A percentile compares a stretch with the other conserved stretches of the same genome.
These are phyloP conservation scores for Vitis rotundifolia DNA, from an alignment of 164 flowering plant genomes.

Conservation along the genomic window DNA sequence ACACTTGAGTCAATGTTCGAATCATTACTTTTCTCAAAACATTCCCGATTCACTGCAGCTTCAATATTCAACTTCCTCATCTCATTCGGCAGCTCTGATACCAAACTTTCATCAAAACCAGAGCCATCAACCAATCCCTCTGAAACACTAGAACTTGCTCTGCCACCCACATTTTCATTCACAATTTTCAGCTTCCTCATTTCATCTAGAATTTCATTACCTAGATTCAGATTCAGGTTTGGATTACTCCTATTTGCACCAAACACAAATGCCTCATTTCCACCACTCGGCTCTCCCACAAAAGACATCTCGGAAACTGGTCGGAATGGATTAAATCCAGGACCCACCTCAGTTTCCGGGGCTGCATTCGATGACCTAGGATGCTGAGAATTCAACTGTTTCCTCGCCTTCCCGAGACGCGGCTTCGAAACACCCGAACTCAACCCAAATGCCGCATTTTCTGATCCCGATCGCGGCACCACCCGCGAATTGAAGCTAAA, in stretches of 20 bases:
- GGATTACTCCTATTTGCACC: constrained; percentile 19
- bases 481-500: constrained; percentile 21
- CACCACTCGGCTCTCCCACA: neutral
- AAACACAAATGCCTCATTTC: constrained; percentile 29
- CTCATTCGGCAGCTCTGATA: constrained; percentile 28
- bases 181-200: constrained; percentile 40
- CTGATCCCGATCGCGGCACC: constrained; percentile 12
- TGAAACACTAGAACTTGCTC: neutral
- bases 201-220: constrained; percentile 23
- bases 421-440: constrained; percentile 29
- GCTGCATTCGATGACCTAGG: constrained; percentile 14
- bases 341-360: constrained; percentile 1
- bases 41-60: neutral
- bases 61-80: constrained; percentile 39
- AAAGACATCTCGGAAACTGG: neutral
- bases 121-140: constrained; percentile 5
- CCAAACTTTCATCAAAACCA: constrained; percentile 14
- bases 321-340: constrained; percentile 30
- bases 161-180: constrained; percentile 6
- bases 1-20: constrained; percentile 15
- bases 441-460: neutral
- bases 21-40: constrained; percentile 9
- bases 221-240: constrained; percentile 9
- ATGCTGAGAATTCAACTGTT: constrained; percentile 17
- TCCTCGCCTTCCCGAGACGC: constrained; percentile 36